These are phyloP conservation scores for Pelagomonas calceolata DNA, from an alignment of 108 stramenopile species.

Conservation along the genomic window DNA sequence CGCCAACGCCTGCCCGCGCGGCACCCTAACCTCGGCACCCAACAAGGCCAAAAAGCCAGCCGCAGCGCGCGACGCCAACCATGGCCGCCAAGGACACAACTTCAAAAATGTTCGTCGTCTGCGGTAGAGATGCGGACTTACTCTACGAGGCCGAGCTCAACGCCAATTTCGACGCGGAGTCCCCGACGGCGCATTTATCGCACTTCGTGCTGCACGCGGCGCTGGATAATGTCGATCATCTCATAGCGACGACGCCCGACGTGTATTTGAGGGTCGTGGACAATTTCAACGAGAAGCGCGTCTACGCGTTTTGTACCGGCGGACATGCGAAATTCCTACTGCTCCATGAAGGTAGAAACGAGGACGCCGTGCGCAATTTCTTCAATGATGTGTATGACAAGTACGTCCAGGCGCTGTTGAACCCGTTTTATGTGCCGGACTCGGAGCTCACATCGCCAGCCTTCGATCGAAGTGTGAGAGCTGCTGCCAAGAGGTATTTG, in stretches of 20 bases:
- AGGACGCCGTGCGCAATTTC: slow-evolving; percentile 72
- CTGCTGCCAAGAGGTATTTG: slow-evolving; percentile 55
- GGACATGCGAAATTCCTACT: slow-evolving; percentile 81
- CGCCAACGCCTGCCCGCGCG: no score
- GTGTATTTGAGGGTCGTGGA: slow-evolving; percentile 75
- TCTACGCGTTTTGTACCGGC: slow-evolving; percentile 77
- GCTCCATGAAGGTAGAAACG: slow-evolving; percentile 67
- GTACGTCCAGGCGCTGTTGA: slow-evolving; percentile 87
- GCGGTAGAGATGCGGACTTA: no score
- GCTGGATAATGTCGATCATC: slow-evolving; percentile 80
- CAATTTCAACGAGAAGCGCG: slow-evolving; percentile 82
- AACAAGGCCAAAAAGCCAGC: no score
- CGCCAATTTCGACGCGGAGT: slow-evolving; percentile 13
- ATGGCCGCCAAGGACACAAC: no score
- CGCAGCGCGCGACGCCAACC: no score
- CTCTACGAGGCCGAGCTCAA: slow-evolving; percentile 70
- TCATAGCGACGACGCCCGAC: slow-evolving; percentile 54
- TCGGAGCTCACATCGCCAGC: slow-evolving; percentile 68
- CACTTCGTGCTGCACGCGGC: slow-evolving; percentile 85
- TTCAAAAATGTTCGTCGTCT: no score
- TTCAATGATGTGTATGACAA: slow-evolving; percentile 83
- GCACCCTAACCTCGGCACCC: no score
- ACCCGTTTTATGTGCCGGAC: slow-evolving; percentile 84
- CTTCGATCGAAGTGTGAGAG: slow-evolving; percentile 68
- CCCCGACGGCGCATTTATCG: slow-evolving; percentile 67